Conservation (phyloP, 257 asterid genomes). For the Scutellaria minor region DNA sequence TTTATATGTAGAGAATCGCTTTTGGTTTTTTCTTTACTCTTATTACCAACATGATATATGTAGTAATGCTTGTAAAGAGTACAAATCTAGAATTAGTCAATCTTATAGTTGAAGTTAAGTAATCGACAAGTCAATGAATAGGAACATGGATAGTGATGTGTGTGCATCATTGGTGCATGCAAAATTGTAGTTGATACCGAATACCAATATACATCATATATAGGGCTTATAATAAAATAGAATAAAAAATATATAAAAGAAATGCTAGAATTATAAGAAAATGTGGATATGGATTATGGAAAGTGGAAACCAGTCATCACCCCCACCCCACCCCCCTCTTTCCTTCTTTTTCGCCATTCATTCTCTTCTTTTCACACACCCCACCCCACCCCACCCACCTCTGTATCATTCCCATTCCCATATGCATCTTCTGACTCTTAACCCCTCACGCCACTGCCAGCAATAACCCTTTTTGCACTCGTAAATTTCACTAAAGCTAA, state of each 20-base stretch:
- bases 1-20: too few relatives aligned
- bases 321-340: not conserved
- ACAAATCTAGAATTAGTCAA: not conserved
- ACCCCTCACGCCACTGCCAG: conserved; percentile 28
- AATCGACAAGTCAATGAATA: conserved; percentile 19
- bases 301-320: not conserved
- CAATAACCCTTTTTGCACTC: conserved; percentile 29
- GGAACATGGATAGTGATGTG: too few relatives aligned
- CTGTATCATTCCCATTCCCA: conserved; percentile 8
- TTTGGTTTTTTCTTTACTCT: not conserved
- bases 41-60: not conserved
- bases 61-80: not conserved
- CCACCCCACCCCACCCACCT: not conserved
- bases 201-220: too few relatives aligned
- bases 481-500: conserved; percentile 38
- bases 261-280: not conserved
- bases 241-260: too few relatives aligned
- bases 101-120: conserved; percentile 34
- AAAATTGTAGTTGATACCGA: too few relatives aligned
- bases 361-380: conserved; percentile 42
- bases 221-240: too few relatives aligned
- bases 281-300: not conserved
- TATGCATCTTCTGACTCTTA: conserved; percentile 10
- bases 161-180: too few relatives aligned
- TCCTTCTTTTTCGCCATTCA: conserved; percentile 26